These are phyloP conservation scores for Camelina sativa DNA, from an alignment of 345 rosid species.

Conservation along the genomic window DNA sequence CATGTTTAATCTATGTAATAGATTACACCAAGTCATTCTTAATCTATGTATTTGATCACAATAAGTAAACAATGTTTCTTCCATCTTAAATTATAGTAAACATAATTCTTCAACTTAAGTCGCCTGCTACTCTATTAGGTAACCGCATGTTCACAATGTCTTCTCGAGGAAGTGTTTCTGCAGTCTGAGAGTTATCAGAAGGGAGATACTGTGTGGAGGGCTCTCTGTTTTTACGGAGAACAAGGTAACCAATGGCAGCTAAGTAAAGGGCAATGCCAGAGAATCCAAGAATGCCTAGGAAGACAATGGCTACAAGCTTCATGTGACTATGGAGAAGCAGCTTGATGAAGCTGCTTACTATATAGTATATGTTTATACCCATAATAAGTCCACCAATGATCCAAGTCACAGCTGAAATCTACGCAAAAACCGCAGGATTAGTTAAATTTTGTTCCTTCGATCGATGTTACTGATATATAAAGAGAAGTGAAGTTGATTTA, in stretches of 20 bases:
- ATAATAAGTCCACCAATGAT: slow-evolving; percentile 73
- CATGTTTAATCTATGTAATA: slow-evolving; percentile 2
- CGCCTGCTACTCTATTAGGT: slow-evolving; percentile 52
- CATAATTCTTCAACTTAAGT: slow-evolving; percentile 25
- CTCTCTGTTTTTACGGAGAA: slow-evolving; percentile 61
- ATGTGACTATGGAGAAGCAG: slow-evolving; percentile 57
- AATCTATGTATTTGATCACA: not conserved
- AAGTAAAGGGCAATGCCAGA: slow-evolving; percentile 61
- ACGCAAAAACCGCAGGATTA: not conserved
- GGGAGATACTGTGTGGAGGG: slow-evolving; percentile 51
- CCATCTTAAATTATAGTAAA: not conserved
- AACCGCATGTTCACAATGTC: slow-evolving; percentile 74
- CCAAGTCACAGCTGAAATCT: slow-evolving; percentile 84
- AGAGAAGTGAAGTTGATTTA: slow-evolving; percentile 19
- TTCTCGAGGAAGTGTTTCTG: slow-evolving; percentile 57
- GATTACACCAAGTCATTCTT: not conserved
- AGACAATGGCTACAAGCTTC: slow-evolving; percentile 49
- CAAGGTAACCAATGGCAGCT: slow-evolving; percentile 74
- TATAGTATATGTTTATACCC: slow-evolving; percentile 77
- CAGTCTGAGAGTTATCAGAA: slow-evolving; percentile 38
- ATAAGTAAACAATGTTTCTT: slow-evolving; percentile 3
- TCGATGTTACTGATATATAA: not conserved
- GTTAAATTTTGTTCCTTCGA: not conserved
- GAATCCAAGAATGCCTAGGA: slow-evolving; percentile 69
- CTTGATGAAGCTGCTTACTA: slow-evolving; percentile 59